These are phyloP conservation scores for Podosphaera aphanis DNA, from an alignment of 2,329 filamentous ascomycete genomes.

Conservation along the genomic window DNA sequence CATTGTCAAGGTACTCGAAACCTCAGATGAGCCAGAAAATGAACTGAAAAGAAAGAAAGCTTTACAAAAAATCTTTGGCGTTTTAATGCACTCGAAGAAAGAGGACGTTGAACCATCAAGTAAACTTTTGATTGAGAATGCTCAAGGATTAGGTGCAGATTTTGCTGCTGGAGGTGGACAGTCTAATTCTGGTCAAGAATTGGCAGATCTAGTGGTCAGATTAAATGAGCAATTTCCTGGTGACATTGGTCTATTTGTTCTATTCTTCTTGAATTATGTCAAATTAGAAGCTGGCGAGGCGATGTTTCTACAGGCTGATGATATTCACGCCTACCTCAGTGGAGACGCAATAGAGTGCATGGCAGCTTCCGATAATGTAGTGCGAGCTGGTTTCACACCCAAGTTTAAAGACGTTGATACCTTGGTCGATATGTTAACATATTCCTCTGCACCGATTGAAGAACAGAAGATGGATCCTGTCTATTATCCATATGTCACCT, in stretches of 20 bases:
- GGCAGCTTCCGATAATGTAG: conserved; percentile 96
- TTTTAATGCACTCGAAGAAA: conserved; percentile 56
- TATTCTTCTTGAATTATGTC: conserved; percentile 95
- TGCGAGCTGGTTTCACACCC: conserved; percentile 87
- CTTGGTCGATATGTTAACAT: conserved; percentile 76
- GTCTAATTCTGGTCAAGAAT: conserved; percentile 42
- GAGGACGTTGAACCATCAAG: conserved; percentile 41
- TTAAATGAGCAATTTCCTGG: conserved; percentile 66
- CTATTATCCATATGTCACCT: conserved; percentile 64
- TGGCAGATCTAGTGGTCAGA: conserved; percentile 54
- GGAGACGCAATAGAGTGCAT: conserved; percentile 98
- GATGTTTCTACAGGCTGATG: conserved; percentile 86
- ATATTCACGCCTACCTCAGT: conserved; percentile 86
- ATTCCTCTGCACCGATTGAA: conserved; percentile 80
- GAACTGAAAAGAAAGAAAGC: conserved; percentile 49
- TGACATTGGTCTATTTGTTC: conserved; percentile 81
- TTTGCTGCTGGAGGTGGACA: conserved; percentile 53
- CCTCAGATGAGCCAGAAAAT: conserved; percentile 17
- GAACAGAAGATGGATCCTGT: conserved; percentile 79
- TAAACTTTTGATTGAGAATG: conserved; percentile 45
- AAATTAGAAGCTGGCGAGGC: conserved; percentile 72
- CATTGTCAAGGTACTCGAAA: conserved; percentile 29
- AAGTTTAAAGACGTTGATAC: conserved; percentile 95
- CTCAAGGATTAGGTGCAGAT: conserved; percentile 39
- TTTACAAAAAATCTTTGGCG: conserved; percentile 50